Percentiles rank a stretch among this genome's conserved stretches.
These are phyloP conservation scores for Thelonectria rubi DNA, from an alignment of 2,329 filamentous ascomycete genomes.

Conservation along the genomic window DNA sequence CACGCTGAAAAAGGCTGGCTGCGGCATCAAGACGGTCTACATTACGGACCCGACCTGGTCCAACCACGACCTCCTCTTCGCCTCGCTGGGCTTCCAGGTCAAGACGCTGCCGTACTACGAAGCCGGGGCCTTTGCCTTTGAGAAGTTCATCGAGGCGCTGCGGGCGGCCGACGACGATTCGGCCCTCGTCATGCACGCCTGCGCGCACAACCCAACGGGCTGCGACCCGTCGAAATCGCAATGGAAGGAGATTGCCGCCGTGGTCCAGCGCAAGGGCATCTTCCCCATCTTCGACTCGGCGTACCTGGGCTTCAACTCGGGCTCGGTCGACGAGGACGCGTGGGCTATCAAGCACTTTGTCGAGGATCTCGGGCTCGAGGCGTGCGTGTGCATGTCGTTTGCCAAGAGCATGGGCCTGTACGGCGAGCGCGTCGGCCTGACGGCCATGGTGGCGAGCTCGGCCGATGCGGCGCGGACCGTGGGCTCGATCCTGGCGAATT, in stretches of 20 bases:
- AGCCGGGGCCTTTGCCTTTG: constrained; percentile 45
- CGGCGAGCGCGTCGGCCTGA: constrained; percentile 48
- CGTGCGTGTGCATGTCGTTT: constrained; percentile 67
- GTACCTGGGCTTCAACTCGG: constrained; percentile 38
- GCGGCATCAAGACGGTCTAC: constrained; percentile 44
- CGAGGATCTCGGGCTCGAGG: constrained; percentile 53
- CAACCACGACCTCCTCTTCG: constrained; percentile 52
- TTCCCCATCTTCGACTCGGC: constrained; percentile 39
- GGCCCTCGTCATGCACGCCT: constrained; percentile 51
- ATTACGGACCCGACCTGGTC: constrained; percentile 54
- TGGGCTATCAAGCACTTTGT: constrained; percentile 37
- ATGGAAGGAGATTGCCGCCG: constrained; percentile 37
- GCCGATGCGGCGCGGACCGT: constrained; percentile 31
- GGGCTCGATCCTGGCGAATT: constrained; percentile 43
- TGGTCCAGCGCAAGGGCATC: constrained; percentile 26
- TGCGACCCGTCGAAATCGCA: constrained; percentile 45
- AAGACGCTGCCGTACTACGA: constrained; percentile 49
- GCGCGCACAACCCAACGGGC: constrained; percentile 55
- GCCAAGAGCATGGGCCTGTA: constrained; percentile 66
- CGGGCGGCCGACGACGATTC: constrained; percentile 37
- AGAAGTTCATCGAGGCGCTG: constrained; percentile 42
- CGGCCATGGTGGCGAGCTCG: constrained; percentile 40
- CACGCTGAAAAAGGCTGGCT: constrained; percentile 41
- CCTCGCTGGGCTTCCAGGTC: constrained; percentile 46
- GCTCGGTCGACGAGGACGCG: constrained; percentile 37